Percentiles rank a stretch among this genome's conserved stretches.
These are phyloP conservation scores for Lycium barbarum DNA, from an alignment of 257 asterid genomes.

Conservation along the genomic window DNA sequence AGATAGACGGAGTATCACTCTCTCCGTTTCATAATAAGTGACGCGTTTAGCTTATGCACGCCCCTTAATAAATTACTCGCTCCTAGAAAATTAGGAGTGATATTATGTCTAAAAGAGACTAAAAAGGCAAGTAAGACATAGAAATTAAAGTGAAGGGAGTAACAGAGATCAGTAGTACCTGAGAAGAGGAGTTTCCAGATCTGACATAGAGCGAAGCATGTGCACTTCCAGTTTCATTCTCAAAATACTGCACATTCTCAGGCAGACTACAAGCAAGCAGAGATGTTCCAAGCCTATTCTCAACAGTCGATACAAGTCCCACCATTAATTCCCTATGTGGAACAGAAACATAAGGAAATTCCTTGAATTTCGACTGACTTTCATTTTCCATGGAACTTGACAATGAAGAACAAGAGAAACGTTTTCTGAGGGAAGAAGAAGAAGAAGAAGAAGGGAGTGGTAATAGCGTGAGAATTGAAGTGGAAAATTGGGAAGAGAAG, in stretches of 20 bases:
- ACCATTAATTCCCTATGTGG: conserved; percentile 71
- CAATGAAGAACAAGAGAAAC: not conserved
- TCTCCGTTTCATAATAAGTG: too few species aligned
- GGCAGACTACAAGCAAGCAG: conserved; percentile 78
- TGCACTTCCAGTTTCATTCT: conserved; percentile 58
- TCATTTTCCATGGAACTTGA: conserved; percentile 38
- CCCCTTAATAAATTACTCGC: too few species aligned
- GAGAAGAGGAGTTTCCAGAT: conserved; percentile 73
- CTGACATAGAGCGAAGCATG: conserved; percentile 65
- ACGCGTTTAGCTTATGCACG: too few species aligned
- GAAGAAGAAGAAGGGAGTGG: not conserved
- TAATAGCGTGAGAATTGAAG: conserved; percentile 1
- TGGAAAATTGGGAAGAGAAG: too few species aligned
- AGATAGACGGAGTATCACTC: too few species aligned
- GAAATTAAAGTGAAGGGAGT: too few species aligned
- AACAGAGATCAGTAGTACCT: conserved; percentile 42
- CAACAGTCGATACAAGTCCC: conserved; percentile 70
- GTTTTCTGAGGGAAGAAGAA: not conserved
- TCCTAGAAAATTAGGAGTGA: too few species aligned
- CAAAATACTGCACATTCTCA: conserved; percentile 59
- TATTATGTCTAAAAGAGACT: too few species aligned
- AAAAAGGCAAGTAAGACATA: too few species aligned
- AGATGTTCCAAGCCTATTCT: conserved; percentile 58
- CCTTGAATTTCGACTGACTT: conserved; percentile 60
- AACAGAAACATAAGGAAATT: conserved; percentile 67